phyloP scores from a whole-genome alignment of 306 rosid genomes.

The Abrus pulchellus region DNA sequence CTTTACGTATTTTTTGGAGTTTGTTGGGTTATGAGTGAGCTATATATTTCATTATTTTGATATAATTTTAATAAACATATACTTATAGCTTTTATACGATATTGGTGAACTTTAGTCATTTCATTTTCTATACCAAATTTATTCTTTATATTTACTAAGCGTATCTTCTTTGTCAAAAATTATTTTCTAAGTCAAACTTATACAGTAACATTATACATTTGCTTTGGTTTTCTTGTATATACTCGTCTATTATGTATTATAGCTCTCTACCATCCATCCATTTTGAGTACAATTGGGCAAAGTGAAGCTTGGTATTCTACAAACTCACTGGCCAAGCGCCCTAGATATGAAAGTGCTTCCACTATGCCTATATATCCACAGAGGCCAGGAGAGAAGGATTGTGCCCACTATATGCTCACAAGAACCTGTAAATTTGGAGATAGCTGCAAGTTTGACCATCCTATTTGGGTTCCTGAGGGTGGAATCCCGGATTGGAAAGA shows the following conservation, averaged over 20 bases:
- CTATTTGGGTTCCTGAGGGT: constrained; percentile 99
- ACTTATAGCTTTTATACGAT: constrained; percentile 21
- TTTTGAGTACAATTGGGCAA: constrained; percentile 92
- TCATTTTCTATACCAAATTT: constrained; percentile 37
- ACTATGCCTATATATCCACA: constrained; percentile 93
- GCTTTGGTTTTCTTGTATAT: constrained; percentile 69
- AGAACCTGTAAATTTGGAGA: constrained; percentile 99
- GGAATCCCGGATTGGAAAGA: constrained; percentile 99
- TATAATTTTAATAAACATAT: constrained; percentile 35
- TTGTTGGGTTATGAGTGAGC: constrained; percentile 5
- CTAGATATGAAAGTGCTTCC: constrained; percentile 91
- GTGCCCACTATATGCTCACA: constrained; percentile 98
- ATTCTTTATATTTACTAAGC: constrained; percentile 52
- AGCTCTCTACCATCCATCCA: constrained; percentile 91
- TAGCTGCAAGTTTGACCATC: constrained; percentile 99
- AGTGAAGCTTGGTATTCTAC: constrained; percentile 95
- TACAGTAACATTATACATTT: constrained; percentile 71
- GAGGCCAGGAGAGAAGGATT: constrained; percentile 99
- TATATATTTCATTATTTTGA: constrained; percentile 38
- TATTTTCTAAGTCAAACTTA: constrained; percentile 67
- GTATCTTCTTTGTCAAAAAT: constrained; percentile 55
- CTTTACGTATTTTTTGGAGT: constrained; percentile 39
- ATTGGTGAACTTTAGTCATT: constrained; percentile 32
- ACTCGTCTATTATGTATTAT: constrained; percentile 76
- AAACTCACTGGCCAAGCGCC: constrained; percentile 90